Evolutionary conservation across 306 rosid species (phyloP).

Genomic region (Pueraria montana): DNA sequence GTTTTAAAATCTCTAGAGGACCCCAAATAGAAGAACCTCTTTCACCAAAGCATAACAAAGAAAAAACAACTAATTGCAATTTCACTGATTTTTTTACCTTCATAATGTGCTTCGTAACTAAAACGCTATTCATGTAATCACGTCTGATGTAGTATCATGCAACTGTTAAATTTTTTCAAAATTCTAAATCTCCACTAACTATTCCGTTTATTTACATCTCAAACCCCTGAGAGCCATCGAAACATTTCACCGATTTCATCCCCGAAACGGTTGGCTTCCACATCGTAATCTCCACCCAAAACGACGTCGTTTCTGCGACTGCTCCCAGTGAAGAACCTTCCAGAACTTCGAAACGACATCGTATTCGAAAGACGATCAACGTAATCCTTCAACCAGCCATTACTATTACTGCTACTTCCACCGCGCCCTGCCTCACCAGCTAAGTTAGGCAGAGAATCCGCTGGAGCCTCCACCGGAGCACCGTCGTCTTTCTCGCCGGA

Average conservation of each 20-base stretch:
- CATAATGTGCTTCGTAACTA: neutral
- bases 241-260: conserved; percentile 83
- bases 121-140: neutral
- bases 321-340: conserved; percentile 79
- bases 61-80: neutral
- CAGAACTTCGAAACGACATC: conserved; percentile 77
- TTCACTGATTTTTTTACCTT: neutral
- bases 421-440: conserved; percentile 61
- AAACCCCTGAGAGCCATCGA: conserved; percentile 87
- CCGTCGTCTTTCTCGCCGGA: conserved; percentile 64
- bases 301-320: conserved; percentile 72
- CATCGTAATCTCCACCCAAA: conserved; percentile 57
- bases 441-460: conserved; percentile 46
- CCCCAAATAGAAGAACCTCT: neutral
- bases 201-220: conserved; percentile 51
- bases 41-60: neutral
- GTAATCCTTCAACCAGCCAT: conserved; percentile 81
- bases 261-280: conserved; percentile 66
- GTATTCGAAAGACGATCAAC: conserved; percentile 69
- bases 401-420: neutral
- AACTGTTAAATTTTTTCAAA: neutral
- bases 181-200: neutral
- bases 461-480: conserved; percentile 24
- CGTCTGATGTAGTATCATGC: neutral
- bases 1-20: neutral